Evolutionary conservation across 2,329 filamentous ascomycete species (phyloP).

Genomic region (Fusarium hainanense): DNA sequence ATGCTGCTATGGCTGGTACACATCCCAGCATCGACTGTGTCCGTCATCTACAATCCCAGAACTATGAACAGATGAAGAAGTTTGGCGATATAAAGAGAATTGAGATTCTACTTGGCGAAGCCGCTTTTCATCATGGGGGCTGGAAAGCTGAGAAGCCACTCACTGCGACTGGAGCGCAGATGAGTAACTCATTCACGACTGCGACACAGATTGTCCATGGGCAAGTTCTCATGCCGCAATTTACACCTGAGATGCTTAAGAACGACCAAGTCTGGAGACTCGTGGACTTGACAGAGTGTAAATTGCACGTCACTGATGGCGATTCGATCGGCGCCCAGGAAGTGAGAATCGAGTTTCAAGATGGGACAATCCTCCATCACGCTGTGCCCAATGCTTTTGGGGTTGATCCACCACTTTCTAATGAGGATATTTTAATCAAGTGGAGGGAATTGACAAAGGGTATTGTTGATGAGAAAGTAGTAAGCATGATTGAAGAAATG

Average conservation of each 20-base stretch:
- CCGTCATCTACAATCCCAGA: not conserved
- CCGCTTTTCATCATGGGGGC: slow-evolving; percentile 6
- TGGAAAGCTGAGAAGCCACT: not conserved
- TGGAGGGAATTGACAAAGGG: not conserved
- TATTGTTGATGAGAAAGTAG: not conserved
- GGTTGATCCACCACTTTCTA: not conserved
- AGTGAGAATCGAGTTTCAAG: not conserved
- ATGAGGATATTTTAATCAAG: not conserved
- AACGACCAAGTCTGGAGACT: not conserved
- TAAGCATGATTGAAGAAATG: not conserved
- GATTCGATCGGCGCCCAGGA: slow-evolving; percentile 3
- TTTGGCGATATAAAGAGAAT: not conserved
- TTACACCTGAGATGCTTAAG: not conserved
- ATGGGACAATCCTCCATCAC: not conserved
- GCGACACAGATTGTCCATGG: slow-evolving; percentile 8
- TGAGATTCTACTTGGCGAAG: slow-evolving; percentile 1
- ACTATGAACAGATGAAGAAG: not conserved
- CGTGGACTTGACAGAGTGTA: slow-evolving; percentile 1
- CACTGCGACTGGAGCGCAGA: slow-evolving; percentile 4
- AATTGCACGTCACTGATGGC: not conserved
- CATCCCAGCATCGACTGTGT: slow-evolving; percentile 12
- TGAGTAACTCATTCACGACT: slow-evolving; percentile 8
- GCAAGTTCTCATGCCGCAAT: slow-evolving; percentile 10
- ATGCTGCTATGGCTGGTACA: slow-evolving; percentile 11
- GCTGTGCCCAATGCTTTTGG: slow-evolving; percentile 1